Evolutionary conservation across 768 basidiomycete genomes (phyloP).

Genomic region (Kwoniella pini): DNA sequence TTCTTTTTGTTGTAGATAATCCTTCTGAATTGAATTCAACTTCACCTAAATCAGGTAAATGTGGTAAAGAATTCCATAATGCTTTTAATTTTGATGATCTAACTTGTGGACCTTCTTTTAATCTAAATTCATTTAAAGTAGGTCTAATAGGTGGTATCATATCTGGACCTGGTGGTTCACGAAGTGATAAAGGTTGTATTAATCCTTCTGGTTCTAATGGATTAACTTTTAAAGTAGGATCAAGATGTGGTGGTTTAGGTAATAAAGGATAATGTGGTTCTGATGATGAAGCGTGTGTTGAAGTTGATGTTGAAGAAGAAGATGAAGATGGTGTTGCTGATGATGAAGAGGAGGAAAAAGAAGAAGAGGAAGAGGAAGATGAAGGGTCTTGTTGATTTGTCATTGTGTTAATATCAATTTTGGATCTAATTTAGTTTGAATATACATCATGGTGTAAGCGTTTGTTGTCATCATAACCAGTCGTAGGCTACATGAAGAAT

Average conservation of each 20-base stretch:
- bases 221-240: conserved; percentile 9
- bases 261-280: conserved; percentile 20
- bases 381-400: conserved; percentile 15
- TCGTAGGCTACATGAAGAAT: background rate
- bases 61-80: conserved; percentile 50
- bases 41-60: conserved; percentile 25
- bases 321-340: conserved; percentile 7
- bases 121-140: conserved; percentile 50
- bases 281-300: conserved; percentile 17
- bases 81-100: conserved; percentile 49
- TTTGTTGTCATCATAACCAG: background rate
- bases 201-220: conserved; percentile 34
- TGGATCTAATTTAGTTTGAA: no score
- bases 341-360: conserved; percentile 1
- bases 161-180: conserved; percentile 48
- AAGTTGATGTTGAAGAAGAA: conserved; percentile 26
- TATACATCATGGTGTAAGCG: no score
- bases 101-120: conserved; percentile 43
- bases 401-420: conserved; percentile 2
- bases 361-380: conserved; percentile 16
- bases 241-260: conserved; percentile 23
- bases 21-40: conserved; percentile 1
- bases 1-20: conserved; percentile 39
- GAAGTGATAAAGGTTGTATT: conserved; percentile 29
- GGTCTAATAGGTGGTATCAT: conserved; percentile 36